Percentiles rank a stretch among this genome's conserved stretches.
Evolutionary conservation across 495 filamentous ascomycete genomes (phyloP).

Genomic region (Penicillium mononematosum): DNA sequence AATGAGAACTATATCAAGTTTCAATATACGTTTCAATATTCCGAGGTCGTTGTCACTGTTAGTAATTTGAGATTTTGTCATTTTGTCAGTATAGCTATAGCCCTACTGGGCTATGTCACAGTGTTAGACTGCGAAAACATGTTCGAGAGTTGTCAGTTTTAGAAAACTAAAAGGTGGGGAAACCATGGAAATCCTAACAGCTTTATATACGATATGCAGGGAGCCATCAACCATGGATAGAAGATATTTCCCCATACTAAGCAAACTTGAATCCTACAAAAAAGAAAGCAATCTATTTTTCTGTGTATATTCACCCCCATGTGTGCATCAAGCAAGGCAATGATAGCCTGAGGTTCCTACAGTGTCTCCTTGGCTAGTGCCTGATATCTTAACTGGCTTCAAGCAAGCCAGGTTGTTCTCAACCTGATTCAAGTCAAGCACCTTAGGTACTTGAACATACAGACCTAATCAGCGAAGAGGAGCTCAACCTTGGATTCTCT

Average conservation of each 20-base stretch:
- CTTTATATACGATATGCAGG: background rate
- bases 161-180: background rate
- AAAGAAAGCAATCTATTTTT: conserved; percentile 4
- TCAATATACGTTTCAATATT: background rate
- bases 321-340: no score
- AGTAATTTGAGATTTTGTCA: background rate
- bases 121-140: background rate
- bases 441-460: no score
- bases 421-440: no score
- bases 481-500: no score
- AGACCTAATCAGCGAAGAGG: no score
- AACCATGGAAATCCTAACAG: background rate
- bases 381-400: no score
- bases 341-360: no score
- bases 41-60: background rate
- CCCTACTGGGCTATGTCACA: background rate
- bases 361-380: no score
- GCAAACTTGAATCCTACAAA: background rate
- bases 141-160: background rate
- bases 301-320: no score
- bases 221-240: background rate
- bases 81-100: no score
- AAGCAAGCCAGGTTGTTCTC: no score
- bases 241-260: background rate
- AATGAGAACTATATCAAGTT: background rate